Conservation (phyloP, 768 basidiomycete species). For the Chalciporus pseudorubinellus region DNA sequence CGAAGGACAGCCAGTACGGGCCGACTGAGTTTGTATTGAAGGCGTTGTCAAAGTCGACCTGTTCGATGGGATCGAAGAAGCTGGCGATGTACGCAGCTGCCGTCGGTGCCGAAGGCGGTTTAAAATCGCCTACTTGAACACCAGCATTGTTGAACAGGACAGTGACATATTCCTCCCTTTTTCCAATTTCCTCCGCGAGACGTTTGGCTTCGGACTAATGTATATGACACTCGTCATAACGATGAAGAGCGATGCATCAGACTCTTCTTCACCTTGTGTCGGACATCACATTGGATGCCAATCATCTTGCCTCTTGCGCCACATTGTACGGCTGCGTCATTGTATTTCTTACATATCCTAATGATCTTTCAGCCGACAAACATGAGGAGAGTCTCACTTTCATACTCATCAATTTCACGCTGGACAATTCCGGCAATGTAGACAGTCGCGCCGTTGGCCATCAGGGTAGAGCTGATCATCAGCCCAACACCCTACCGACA, state of each 20-base stretch:
- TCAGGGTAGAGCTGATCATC: constrained; percentile 46
- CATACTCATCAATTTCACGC: constrained; percentile 39
- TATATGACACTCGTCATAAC: not conserved
- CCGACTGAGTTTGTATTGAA: constrained; percentile 42
- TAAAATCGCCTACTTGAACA: constrained; percentile 29
- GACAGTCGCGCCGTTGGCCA: constrained; percentile 49
- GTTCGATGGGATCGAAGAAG: constrained; percentile 38
- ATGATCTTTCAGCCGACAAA: not conserved
- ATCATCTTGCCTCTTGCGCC: constrained; percentile 36
- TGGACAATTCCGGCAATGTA: constrained; percentile 47
- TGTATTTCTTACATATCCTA: constrained; percentile 38
- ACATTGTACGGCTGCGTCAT: constrained; percentile 32
- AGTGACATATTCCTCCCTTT: constrained; percentile 39
- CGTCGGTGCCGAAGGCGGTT: constrained; percentile 25
- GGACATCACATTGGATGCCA: constrained; percentile 42
- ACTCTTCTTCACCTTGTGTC: constrained; percentile 33
- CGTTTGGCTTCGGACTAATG: constrained; percentile 43
- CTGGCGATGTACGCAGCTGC: constrained; percentile 39
- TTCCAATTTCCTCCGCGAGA: constrained; percentile 39
- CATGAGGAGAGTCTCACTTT: not conserved
- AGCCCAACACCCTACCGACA: constrained; percentile 44
- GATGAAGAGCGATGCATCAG: no score
- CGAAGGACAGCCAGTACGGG: constrained; percentile 55
- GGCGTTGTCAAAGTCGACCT: constrained; percentile 37
- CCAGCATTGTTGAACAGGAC: constrained; percentile 52